A percentile compares a stretch with the other conserved stretches of the same genome.
phyloP scores from a whole-genome alignment of 768 basidiomycete genomes.

The Mycena rosella region DNA sequence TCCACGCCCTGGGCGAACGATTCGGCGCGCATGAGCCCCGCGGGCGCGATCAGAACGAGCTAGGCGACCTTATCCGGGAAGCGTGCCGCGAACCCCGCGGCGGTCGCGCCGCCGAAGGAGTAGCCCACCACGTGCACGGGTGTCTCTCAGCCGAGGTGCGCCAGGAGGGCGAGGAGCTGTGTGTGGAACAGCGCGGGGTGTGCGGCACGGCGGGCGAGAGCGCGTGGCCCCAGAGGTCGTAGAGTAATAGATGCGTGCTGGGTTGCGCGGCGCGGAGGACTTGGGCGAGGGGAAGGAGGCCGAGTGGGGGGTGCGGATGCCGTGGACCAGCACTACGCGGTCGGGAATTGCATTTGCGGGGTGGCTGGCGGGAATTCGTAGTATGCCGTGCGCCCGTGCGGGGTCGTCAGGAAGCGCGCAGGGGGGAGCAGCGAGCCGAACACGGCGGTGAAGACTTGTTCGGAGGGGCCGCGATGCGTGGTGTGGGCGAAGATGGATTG shows the following conservation, averaged over 20 bases:
- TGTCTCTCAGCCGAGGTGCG: neutral
- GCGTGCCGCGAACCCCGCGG: neutral
- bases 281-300: too few species aligned
- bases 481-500: too few species aligned
- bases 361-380: neutral
- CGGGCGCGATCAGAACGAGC: neutral
- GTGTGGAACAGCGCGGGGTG: conserved; percentile 3
- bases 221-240: neutral
- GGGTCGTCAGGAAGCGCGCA: too few species aligned
- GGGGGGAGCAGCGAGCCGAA: too few species aligned
- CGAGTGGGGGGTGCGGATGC: neutral
- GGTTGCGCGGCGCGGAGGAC: too few species aligned
- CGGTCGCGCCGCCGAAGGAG: too few species aligned
- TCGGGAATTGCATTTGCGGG: too few species aligned
- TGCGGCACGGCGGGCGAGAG: neutral
- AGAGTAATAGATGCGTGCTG: too few species aligned
- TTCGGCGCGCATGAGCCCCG: conserved; percentile 4
- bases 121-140: conserved; percentile 1
- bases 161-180: conserved; percentile 1
- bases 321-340: neutral
- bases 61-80: neutral
- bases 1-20: too few species aligned
- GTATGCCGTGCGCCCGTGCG: too few species aligned
- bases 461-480: too few species aligned
- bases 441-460: neutral